phyloP scores from a whole-genome alignment of 2,329 filamentous ascomycete species.

The Xylaria sp. region DNA sequence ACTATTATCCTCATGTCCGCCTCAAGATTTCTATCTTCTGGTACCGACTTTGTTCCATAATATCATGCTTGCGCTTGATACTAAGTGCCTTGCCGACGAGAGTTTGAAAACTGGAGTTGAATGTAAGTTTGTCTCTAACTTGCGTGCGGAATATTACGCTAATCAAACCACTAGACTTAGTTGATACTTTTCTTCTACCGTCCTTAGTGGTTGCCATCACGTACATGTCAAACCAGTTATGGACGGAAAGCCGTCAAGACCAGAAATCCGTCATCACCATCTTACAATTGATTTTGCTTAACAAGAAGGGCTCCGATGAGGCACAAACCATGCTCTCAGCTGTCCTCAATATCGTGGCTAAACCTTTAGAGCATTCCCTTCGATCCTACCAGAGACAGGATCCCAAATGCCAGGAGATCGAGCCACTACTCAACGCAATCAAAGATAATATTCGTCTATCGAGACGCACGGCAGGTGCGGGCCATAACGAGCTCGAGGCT shows the following conservation, averaged over 20 bases:
- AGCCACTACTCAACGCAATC: slow-evolving; percentile 70
- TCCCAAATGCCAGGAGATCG: slow-evolving; percentile 70
- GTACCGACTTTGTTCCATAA: slow-evolving; percentile 79
- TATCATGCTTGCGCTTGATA: slow-evolving; percentile 72
- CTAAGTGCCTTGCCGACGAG: slow-evolving; percentile 69
- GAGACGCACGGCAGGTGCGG: slow-evolving; percentile 65
- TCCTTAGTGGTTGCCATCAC: slow-evolving; percentile 75
- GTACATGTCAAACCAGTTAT: slow-evolving; percentile 74
- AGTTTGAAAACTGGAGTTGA: slow-evolving; percentile 76
- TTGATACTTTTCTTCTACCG: slow-evolving; percentile 81
- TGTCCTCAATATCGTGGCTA: slow-evolving; percentile 73
- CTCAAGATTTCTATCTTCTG: slow-evolving; percentile 81
- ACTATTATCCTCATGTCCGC: slow-evolving; percentile 79
- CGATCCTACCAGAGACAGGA: slow-evolving; percentile 69
- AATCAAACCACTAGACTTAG: slow-evolving; percentile 59
- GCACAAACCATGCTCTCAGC: slow-evolving; percentile 72
- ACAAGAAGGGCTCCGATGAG: slow-evolving; percentile 72
- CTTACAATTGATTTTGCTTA: slow-evolving; percentile 73
- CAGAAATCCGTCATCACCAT: slow-evolving; percentile 73
- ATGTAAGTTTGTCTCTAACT: slow-evolving; percentile 55
- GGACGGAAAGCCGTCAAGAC: slow-evolving; percentile 65
- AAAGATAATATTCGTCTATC: slow-evolving; percentile 63
- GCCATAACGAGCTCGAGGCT: slow-evolving; percentile 69
- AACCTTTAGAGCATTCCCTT: slow-evolving; percentile 70
- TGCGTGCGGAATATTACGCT: slow-evolving; percentile 27